Base-by-base conservation (phyloP, 345 rosid species). In the Syzygium aqueum region DNA sequence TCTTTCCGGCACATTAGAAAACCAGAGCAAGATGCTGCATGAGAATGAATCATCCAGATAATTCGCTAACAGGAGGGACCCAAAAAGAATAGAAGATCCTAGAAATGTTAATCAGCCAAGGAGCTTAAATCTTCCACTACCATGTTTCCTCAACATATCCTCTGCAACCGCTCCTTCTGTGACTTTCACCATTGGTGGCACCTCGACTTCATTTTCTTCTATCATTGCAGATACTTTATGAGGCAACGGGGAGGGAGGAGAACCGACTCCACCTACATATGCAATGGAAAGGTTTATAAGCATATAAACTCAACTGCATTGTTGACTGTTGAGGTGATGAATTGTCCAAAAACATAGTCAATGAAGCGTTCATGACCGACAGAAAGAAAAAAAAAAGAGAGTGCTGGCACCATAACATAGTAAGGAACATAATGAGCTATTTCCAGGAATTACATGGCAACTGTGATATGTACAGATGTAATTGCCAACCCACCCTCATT, bases 391-490 rank as follows among this genome's bases (percentile, higher is more conserved):
- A 30, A 46, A 28, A 40, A 43, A 27, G 6, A 52, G 85, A n/a
- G 8, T 28, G 56, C 56, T 77, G 25, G 78, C 14, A 83, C 37
- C 51, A 82, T 23, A 40, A 56, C 84, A 80, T 23, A 73, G 6
- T 5, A 77, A 51, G 8, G 53, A 14, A 84, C 67, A 49, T 21
- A n/a, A 84, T 25, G 59, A 85, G 78, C 21, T 11, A 89, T 33
- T 86, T 86, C 50, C 85, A 88, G 78, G 49, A 85, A 88, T 94
- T 96, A 97, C 99, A 95, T 92, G 99, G 99, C 95, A 95, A 90
- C 87, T 95, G 99, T 59, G 99, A 96, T 90, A 95, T 93, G 93
- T 95, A 97, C 73, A 96, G 61, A 91, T 97, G 98, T 88, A 97
- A 89, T 63, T 92, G 91, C 93, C 95, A 95, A 8, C 93, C 98